These are phyloP conservation scores for Emmonsiellopsis sp. DNA, from an alignment of 2,329 filamentous ascomycete species.

Conservation along the genomic window DNA sequence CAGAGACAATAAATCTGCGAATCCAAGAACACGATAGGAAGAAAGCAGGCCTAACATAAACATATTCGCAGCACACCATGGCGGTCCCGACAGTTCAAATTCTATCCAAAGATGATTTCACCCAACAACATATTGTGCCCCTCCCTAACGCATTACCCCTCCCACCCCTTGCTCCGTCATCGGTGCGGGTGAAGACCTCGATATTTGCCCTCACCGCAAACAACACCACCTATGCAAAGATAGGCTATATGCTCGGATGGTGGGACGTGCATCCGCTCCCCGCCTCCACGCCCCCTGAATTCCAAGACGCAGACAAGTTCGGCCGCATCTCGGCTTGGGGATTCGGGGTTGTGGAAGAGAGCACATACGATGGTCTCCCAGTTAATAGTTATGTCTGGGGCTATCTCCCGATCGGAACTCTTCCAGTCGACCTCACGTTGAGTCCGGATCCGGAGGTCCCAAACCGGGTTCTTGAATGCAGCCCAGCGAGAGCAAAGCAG, in stretches of 20 bases:
- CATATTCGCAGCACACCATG: not conserved
- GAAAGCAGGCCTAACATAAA: not conserved
- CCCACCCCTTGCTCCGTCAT: conserved; percentile 10
- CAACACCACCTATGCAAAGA: conserved; percentile 15
- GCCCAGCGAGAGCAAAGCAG: conserved; percentile 12
- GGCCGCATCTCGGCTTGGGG: conserved; percentile 20
- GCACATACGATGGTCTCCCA: conserved; percentile 9
- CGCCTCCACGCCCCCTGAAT: conserved; percentile 11
- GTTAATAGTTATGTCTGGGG: conserved; percentile 13
- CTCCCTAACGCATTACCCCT: conserved; percentile 12
- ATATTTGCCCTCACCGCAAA: conserved; percentile 18
- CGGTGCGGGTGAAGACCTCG: conserved; percentile 13
- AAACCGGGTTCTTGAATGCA: conserved; percentile 12
- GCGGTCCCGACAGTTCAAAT: conserved; percentile 12
- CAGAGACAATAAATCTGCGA: not conserved
- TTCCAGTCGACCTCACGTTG: conserved; percentile 16
- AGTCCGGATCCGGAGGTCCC: conserved; percentile 7
- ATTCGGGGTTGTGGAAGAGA: conserved; percentile 15
- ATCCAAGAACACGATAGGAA: not conserved
- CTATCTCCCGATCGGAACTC: conserved; percentile 17
- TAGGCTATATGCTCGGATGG: conserved; percentile 13
- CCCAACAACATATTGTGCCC: conserved; percentile 15
- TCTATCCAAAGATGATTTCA: conserved; percentile 15
- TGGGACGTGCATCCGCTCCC: conserved; percentile 19
- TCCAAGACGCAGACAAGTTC: conserved; percentile 13